phyloP scores from a whole-genome alignment of 129 eudicot genomes.

The Cynara cardunculus region DNA sequence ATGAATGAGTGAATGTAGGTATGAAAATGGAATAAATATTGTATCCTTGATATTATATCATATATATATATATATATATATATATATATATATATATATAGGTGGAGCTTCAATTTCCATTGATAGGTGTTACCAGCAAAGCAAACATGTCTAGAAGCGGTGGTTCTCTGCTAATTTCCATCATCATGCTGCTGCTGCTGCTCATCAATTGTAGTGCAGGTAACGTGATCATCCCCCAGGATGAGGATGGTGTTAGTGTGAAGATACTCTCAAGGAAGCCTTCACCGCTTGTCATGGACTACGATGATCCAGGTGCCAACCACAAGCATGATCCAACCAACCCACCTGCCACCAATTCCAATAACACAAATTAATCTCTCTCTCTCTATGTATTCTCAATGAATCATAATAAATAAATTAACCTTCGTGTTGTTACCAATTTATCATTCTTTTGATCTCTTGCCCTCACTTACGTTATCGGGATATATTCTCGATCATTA shows the following conservation, averaged over 20 bases:
- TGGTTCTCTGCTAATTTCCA: not conserved
- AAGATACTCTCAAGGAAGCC: not conserved
- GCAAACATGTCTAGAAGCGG: not conserved
- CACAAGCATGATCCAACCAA: constrained; percentile 60
- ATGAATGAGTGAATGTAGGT: not conserved
- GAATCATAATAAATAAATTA: not conserved
- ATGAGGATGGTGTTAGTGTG: not conserved
- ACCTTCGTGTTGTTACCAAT: not conserved
- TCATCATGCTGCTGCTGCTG: not conserved
- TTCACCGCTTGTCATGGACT: constrained; percentile 55
- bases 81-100: not conserved
- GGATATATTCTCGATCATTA: no score
- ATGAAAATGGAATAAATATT: not conserved
- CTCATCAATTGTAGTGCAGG: not conserved
- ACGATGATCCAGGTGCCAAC: constrained; percentile 57
- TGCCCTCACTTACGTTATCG: not conserved
- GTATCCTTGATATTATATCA: not conserved
- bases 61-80: no score
- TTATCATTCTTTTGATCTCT: no score
- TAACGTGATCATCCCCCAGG: not conserved
- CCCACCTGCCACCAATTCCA: not conserved
- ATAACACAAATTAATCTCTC: no score
- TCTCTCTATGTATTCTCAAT: no score
- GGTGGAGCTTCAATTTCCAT: not conserved
- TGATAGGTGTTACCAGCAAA: not conserved